Conservation (phyloP, 768 basidiomycete species). For the Lactifluus rugatus region DNA sequence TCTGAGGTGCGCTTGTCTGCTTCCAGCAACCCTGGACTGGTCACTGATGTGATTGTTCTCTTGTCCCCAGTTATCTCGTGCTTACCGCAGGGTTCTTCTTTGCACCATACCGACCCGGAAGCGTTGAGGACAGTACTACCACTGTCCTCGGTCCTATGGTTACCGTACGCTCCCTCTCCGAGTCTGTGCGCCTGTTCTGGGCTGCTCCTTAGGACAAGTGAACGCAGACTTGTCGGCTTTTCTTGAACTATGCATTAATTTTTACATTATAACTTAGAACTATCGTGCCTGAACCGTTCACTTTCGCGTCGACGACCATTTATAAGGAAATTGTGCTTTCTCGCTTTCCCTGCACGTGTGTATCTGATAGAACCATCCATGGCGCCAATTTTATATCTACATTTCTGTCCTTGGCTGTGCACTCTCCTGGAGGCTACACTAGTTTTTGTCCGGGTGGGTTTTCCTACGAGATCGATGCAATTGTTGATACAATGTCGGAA, state of each 20-base stretch:
- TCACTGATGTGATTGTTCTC: background rate
- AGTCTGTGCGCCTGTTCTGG: conserved; percentile 14
- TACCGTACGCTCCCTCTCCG: conserved; percentile 9
- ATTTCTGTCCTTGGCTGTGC: background rate
- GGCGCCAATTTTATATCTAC: background rate
- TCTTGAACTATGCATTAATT: background rate
- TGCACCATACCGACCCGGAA: conserved; percentile 42
- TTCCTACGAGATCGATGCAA: background rate
- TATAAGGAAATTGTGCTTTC: background rate
- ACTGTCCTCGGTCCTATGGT: background rate
- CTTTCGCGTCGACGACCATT: background rate
- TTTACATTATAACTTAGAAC: conserved; percentile 13
- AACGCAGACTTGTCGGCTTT: background rate
- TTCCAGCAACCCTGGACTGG: background rate
- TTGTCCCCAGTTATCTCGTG: conserved; percentile 73
- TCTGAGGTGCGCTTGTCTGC: conserved; percentile 50
- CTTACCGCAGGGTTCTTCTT: conserved; percentile 88
- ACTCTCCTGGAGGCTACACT: background rate
- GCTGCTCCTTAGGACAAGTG: background rate
- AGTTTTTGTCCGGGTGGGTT: background rate
- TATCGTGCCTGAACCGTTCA: background rate
- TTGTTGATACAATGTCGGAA: background rate
- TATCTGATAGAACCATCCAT: background rate
- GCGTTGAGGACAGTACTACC: conserved; percentile 7
- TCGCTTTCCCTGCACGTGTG: background rate